Conservation (phyloP, 2,329 filamentous ascomycete species). For the Aspergillus thermomutatus region DNA sequence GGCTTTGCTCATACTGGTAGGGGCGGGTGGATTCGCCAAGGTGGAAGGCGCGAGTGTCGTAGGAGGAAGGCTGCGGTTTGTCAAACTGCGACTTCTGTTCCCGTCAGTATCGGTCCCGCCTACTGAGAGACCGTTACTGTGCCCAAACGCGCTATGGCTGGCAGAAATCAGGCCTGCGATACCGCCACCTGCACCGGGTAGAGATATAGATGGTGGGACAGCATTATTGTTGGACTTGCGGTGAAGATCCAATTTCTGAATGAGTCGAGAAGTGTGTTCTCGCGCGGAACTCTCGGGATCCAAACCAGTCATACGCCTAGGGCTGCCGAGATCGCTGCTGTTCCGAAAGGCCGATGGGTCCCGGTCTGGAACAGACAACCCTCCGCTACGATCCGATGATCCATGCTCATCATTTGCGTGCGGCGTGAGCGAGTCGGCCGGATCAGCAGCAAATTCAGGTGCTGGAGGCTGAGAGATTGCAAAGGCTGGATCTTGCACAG, state of each 20-base stretch:
- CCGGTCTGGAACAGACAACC: slow-evolving; percentile 62
- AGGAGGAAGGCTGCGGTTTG: slow-evolving; percentile 45
- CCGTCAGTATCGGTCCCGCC: slow-evolving; percentile 38
- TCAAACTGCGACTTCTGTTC: slow-evolving; percentile 31
- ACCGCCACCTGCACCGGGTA: slow-evolving; percentile 54
- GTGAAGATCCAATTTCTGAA: slow-evolving; percentile 87
- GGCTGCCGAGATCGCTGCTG: slow-evolving; percentile 66
- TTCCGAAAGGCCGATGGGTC: slow-evolving; percentile 59
- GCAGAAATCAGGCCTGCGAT: slow-evolving; percentile 84
- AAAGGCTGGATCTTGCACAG: slow-evolving; percentile 69
- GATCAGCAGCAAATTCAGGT: slow-evolving; percentile 84
- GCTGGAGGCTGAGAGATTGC: slow-evolving; percentile 84
- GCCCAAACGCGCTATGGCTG: slow-evolving; percentile 73
- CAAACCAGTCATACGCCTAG: slow-evolving; percentile 48
- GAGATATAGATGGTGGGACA: slow-evolving; percentile 45
- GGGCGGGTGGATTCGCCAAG: slow-evolving; percentile 74
- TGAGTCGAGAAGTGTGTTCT: slow-evolving; percentile 78
- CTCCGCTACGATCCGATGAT: slow-evolving; percentile 59
- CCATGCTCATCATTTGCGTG: slow-evolving; percentile 54
- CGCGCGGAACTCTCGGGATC: slow-evolving; percentile 64
- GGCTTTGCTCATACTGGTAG: slow-evolving; percentile 81
- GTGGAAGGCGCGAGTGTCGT: slow-evolving; percentile 77
- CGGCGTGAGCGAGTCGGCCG: slow-evolving; percentile 62
- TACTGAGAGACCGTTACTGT: slow-evolving; percentile 47
- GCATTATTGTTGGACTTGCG: slow-evolving; percentile 68